Evolutionary conservation across 2,329 filamentous ascomycete species (phyloP), one percentile per base, ranked within the genome.

Genomic region (Daldinia sp.): DNA sequence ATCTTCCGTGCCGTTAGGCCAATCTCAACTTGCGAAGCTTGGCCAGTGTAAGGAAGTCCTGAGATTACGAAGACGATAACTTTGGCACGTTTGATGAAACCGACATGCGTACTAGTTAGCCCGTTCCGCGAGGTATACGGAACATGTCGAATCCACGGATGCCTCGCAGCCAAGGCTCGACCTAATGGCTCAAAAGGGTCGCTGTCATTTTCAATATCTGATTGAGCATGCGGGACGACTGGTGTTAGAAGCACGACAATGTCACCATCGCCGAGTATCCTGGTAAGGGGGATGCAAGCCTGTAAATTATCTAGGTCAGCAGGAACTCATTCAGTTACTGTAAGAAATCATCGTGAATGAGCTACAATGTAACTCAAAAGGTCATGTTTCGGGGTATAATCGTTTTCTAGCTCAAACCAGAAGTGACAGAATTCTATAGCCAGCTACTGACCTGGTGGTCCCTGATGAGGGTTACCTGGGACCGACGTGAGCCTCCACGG

Each of bases 141-240:
- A 48, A 93, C 87, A 76, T 94, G 92, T 20, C 90, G 87, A 68
- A 94, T 83, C 77, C 84, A 84, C 2, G 84, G 80, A 74, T 92
- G 89, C 72, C 86, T 83, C 55, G 80, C 82, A 55, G 88, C 87
- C 55, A 94, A 78, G 50, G 88, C 86, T 69, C 86, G 85, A 20
- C 92, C 92, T 18, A 94, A 82, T 13, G 87, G 85, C 78, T 94
- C 91, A 75, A 94, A 94, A 0, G 92, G 92, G 76, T 94, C 92
- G 73, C 80, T 83, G 50, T 78, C 79, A 67, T 82, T 81, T 50
- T 79, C 74, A 50, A 80, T 73, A 71, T 79, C 79, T 66, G 78
- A 79, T 72, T 79, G 81, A 69, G 81, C 75, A 53, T 83, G 87
- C 23, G 83, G 76, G 37, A 87, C 84, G 28, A 86, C 84, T 1